Percentiles rank a stretch among this genome's conserved stretches.
Conservation (phyloP, 305 asterid species). For the Caryopteris hybrid region DNA sequence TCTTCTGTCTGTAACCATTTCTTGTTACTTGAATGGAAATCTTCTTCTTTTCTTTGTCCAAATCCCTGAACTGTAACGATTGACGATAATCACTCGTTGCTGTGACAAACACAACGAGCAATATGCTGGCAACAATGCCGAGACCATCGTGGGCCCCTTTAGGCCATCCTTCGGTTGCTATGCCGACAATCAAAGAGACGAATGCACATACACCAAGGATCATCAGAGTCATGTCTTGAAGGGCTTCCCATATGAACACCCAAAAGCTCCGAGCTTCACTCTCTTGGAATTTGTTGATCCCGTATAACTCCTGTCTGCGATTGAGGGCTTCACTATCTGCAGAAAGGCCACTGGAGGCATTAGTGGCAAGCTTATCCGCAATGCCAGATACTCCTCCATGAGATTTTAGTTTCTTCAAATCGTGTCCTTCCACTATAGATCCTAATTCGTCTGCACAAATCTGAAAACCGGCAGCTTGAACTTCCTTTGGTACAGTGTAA, state of each 20-base stretch:
- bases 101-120: conserved; percentile 82
- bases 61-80: conserved; percentile 74
- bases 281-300: conserved; percentile 66
- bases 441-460: conserved; percentile 82
- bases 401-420: conserved; percentile 50
- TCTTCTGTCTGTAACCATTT: conserved; percentile 59
- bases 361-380: conserved; percentile 52
- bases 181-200: conserved; percentile 74
- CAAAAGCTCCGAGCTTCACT: conserved; percentile 53
- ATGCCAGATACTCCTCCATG: conserved; percentile 76
- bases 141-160: conserved; percentile 91
- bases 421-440: conserved; percentile 83
- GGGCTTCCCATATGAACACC: conserved; percentile 86
- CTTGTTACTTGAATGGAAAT: conserved; percentile 77
- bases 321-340: conserved; percentile 35
- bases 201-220: conserved; percentile 82
- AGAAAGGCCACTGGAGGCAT: conserved; percentile 45
- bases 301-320: conserved; percentile 45
- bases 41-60: conserved; percentile 91
- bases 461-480: conserved; percentile 56
- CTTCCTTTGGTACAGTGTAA: conserved; percentile 66
- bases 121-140: conserved; percentile 84
- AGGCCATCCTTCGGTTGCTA: conserved; percentile 93
- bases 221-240: conserved; percentile 91
- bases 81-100: conserved; percentile 90